These are phyloP conservation scores for Epichloe gansuensis DNA, from an alignment of 2,329 filamentous ascomycete genomes.

Conservation along the genomic window DNA sequence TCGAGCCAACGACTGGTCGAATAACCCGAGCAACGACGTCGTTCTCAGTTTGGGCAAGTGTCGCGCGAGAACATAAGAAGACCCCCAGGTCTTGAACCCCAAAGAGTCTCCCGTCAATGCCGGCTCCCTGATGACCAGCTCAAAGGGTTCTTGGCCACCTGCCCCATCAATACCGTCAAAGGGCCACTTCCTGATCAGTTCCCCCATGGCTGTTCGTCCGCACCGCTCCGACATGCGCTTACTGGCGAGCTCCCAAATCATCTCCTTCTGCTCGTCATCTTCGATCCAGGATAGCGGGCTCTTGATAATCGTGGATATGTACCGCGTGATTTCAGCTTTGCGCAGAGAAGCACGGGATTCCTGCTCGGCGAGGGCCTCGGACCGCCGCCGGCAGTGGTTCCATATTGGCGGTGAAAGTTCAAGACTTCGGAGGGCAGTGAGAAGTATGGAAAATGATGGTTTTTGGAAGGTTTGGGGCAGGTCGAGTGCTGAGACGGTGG, in stretches of 20 bases:
- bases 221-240: slow-evolving; percentile 73
- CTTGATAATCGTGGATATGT: slow-evolving; percentile 56
- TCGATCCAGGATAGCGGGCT: slow-evolving; percentile 56
- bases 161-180: slow-evolving; percentile 21
- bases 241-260: slow-evolving; percentile 67
- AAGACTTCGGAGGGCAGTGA: slow-evolving; percentile 53
- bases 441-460: slow-evolving; percentile 51
- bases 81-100: slow-evolving; percentile 92
- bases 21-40: slow-evolving; percentile 31
- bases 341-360: slow-evolving; percentile 28
- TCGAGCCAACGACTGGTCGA: slow-evolving; percentile 23
- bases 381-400: slow-evolving; percentile 34
- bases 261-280: slow-evolving; percentile 51
- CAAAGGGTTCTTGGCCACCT: slow-evolving; percentile 30
- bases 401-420: slow-evolving; percentile 56
- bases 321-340: slow-evolving; percentile 44
- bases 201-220: slow-evolving; percentile 52
- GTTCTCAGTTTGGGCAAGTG: slow-evolving; percentile 43
- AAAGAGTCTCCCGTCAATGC: slow-evolving; percentile 77
- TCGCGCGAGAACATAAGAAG: slow-evolving; percentile 72
- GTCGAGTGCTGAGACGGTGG: slow-evolving; percentile 31
- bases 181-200: slow-evolving; percentile 42
- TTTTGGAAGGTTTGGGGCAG: slow-evolving; percentile 74
- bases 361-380: slow-evolving; percentile 28
- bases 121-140: slow-evolving; percentile 70